Percentiles rank a stretch among this genome's conserved stretches.
phyloP scores from a whole-genome alignment of 2,329 filamentous ascomycete species.

The Hypoxylon sp. region DNA sequence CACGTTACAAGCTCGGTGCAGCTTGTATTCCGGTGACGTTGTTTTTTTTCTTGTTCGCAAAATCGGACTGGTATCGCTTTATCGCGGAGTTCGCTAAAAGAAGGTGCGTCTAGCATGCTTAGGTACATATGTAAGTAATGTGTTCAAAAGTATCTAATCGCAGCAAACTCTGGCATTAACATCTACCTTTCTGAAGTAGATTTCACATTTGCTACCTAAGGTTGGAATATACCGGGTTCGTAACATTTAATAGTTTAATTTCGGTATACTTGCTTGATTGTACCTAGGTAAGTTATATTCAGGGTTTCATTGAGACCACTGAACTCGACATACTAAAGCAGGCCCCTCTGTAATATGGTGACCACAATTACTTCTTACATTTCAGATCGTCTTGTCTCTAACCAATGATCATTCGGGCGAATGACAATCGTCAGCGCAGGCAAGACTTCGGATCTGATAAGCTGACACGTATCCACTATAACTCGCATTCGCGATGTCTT shows the following conservation, averaged over 20 bases:
- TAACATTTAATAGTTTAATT: background rate
- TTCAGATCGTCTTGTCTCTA: background rate
- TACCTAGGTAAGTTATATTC: background rate
- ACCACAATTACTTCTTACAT: background rate
- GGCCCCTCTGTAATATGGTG: background rate
- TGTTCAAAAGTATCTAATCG: too few species aligned
- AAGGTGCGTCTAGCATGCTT: constrained; percentile 21
- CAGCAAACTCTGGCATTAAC: too few species aligned
- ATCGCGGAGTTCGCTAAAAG: background rate
- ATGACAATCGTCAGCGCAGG: constrained; percentile 25
- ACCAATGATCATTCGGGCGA: constrained; percentile 12
- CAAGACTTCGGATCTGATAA: constrained; percentile 33
- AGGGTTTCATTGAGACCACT: too few species aligned
- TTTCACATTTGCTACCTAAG: background rate
- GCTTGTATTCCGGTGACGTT: constrained; percentile 13
- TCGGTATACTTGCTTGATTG: background rate
- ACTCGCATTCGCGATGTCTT: constrained; percentile 34
- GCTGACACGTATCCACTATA: background rate
- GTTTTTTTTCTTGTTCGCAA: constrained; percentile 9
- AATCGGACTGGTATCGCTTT: background rate
- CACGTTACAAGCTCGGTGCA: constrained; percentile 6
- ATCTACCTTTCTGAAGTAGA: too few species aligned
- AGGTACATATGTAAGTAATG: constrained; percentile 1
- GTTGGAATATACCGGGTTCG: background rate
- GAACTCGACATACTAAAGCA: too few species aligned